Percentiles rank a stretch among this genome's conserved stretches.
phyloP scores from a whole-genome alignment of 2,329 filamentous ascomycete genomes.

The Cercospora sp. region DNA sequence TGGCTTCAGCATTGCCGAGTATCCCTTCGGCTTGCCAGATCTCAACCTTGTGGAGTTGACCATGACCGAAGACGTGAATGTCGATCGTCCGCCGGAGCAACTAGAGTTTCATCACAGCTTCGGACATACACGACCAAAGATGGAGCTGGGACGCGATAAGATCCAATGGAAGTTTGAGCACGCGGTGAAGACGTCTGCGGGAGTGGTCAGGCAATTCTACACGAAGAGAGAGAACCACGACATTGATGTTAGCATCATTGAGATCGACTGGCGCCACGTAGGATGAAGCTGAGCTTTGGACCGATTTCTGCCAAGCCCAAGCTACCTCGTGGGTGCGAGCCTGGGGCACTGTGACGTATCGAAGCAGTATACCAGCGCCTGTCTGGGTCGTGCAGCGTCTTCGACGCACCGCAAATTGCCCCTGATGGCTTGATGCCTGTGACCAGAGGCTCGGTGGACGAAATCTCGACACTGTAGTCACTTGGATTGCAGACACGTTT shows the following conservation, averaged over 20 bases:
- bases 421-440: not conserved
- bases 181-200: constrained; percentile 24
- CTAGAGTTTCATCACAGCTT: constrained; percentile 32
- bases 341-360: not conserved
- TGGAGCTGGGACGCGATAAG: constrained; percentile 31
- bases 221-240: constrained; percentile 21
- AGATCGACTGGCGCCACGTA: constrained; percentile 32
- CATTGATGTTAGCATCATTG: constrained; percentile 28
- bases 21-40: constrained; percentile 32
- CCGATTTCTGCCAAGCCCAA: not conserved
- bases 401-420: not conserved
- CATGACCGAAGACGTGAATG: constrained; percentile 30
- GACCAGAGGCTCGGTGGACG: not conserved
- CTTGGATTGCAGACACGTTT: not conserved
- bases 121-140: constrained; percentile 28
- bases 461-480: not conserved
- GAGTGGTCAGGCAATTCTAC: constrained; percentile 35
- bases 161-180: constrained; percentile 31
- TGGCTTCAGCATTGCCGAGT: constrained; percentile 31
- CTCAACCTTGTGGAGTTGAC: constrained; percentile 33
- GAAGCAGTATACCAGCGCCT: not conserved
- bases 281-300: constrained; percentile 6
- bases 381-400: not conserved
- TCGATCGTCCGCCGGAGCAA: constrained; percentile 19
- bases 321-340: not conserved